A percentile compares a stretch with the other conserved stretches of the same genome.
Conservation (phyloP, 495 filamentous ascomycete genomes). For the Penicillium steckii region DNA sequence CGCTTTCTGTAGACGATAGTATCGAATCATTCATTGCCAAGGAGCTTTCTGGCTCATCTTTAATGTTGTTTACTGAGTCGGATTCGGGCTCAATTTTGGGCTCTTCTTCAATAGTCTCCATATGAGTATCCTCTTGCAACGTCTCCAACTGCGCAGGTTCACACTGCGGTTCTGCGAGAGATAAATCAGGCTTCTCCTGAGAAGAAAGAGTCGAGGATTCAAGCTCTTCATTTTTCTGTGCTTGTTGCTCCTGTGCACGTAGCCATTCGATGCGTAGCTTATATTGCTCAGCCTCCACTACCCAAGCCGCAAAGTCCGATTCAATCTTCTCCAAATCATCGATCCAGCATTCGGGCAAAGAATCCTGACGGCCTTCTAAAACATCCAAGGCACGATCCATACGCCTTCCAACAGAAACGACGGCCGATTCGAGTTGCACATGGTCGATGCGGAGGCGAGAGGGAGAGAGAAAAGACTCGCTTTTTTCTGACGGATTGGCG, state of each 20-base stretch:
- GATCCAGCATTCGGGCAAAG: slow-evolving; percentile 83
- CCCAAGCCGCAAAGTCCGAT: slow-evolving; percentile 77
- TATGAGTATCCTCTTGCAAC: slow-evolving; percentile 2
- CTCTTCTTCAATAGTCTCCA: slow-evolving; percentile 32
- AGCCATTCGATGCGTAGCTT: slow-evolving; percentile 46
- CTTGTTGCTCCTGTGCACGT: slow-evolving; percentile 14
- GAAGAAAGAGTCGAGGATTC: background rate
- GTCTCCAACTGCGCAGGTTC: slow-evolving; percentile 1
- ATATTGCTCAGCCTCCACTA: slow-evolving; percentile 49
- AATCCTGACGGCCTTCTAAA: slow-evolving; percentile 79
- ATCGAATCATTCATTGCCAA: background rate
- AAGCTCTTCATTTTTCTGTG: slow-evolving; percentile 1
- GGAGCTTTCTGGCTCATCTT: background rate
- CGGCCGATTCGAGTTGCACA: slow-evolving; percentile 62
- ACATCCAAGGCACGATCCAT: slow-evolving; percentile 83
- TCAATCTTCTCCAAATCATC: slow-evolving; percentile 81
- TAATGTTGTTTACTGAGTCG: background rate
- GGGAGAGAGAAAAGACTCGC: slow-evolving; percentile 32
- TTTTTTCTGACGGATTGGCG: slow-evolving; percentile 15
- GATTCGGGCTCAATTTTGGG: slow-evolving; percentile 8
- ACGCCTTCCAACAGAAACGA: slow-evolving; percentile 65
- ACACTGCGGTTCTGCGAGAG: background rate
- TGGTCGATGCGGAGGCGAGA: slow-evolving; percentile 62
- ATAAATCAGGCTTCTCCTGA: slow-evolving; percentile 1
- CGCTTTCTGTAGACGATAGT: background rate